phyloP scores from a whole-genome alignment of 2,329 filamentous ascomycete genomes.

The Pseudocercospora musae region DNA sequence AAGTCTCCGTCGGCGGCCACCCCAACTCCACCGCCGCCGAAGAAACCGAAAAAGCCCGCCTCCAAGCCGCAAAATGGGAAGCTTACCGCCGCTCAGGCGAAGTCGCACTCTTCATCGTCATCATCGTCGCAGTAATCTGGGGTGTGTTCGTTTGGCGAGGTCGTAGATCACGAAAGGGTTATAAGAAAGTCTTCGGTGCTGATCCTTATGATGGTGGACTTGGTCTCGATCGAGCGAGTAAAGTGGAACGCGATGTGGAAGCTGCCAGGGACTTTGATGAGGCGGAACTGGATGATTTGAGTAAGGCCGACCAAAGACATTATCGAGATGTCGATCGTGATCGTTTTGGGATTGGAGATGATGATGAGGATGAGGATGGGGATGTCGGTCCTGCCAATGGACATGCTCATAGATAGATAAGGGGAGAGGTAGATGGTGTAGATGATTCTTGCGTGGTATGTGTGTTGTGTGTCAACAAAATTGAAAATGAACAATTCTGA shows the following conservation, averaged over 20 bases:
- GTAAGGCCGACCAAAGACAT: conserved; percentile 5
- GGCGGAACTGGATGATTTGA: conserved; percentile 56
- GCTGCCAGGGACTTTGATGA: conserved; percentile 60
- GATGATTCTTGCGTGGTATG: too few species aligned
- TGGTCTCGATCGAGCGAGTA: conserved; percentile 37
- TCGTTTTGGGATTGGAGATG: conserved; percentile 24
- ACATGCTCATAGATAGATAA: conserved; percentile 1
- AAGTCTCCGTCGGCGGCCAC: conserved; percentile 69
- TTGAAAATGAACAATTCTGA: too few species aligned
- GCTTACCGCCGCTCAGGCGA: conserved; percentile 87
- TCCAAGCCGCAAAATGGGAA: conserved; percentile 83
- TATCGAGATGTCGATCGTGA: conserved; percentile 13
- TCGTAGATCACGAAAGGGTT: conserved; percentile 48
- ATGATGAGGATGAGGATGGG: conserved; percentile 18
- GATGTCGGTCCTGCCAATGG: conserved; percentile 1
- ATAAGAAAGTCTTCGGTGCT: conserved; percentile 41
- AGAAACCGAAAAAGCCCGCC: conserved; percentile 64
- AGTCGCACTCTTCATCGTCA: conserved; percentile 76
- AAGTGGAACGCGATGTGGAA: conserved; percentile 51
- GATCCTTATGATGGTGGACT: conserved; percentile 44
- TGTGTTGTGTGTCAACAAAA: too few species aligned
- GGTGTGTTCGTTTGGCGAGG: conserved; percentile 65
- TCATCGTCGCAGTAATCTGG: conserved; percentile 69
- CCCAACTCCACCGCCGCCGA: conserved; percentile 66
- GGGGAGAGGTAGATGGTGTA: background rate